Base-by-base conservation (phyloP, 2,329 filamentous ascomycete genomes). In the Emmonsiellopsis sp. region DNA sequence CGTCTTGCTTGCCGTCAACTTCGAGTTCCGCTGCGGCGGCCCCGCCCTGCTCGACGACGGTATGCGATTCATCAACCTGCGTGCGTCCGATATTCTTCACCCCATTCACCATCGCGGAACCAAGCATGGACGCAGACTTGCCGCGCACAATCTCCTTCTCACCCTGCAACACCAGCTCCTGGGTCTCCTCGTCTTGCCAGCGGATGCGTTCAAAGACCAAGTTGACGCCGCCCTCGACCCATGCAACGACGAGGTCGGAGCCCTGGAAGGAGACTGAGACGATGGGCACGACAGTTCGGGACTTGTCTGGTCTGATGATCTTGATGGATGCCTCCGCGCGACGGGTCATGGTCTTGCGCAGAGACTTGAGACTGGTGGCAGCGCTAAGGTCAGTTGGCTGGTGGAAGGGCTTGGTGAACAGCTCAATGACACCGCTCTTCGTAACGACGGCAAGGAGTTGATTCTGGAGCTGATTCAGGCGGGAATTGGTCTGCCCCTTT, bases 51-150 rank as follows among this genome's bases (percentile, higher is more conserved):
- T 74, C 74, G 9, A 85, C 77, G 2, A 78, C 72, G 9, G 79
- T 73, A 52, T 73, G 75, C 34, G 79, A 76, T 57, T 85, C 81
- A 63, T 84, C 77, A 36, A 84, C 75, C 42, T 76, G 74, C 54
- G 70, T 73, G 58, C 77, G 75, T 43, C 72, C 74, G 48, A 73
- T 63, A 56, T 74, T 71, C 60, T 77, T 78, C 27, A 74, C 67
- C 31, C 78, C 77, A 61, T 80, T 83, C 53, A 77, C 74, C 52
- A 75, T 73, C 14, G 73, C 76, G 2, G 75, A 73, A 51, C 67
- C 66, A 42, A 77, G 62, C 10, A 68, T 68, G 21, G 71, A 71
- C 47, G 68, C 66, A 6, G 68, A 68, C 58, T 73, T 77, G 46
- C 63, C 67, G 56, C 70, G 72, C 13, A 67, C 61, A n/a, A 78